These are phyloP conservation scores for Hura crepitans DNA, from an alignment of 441 rosid genomes.

Conservation along the genomic window DNA sequence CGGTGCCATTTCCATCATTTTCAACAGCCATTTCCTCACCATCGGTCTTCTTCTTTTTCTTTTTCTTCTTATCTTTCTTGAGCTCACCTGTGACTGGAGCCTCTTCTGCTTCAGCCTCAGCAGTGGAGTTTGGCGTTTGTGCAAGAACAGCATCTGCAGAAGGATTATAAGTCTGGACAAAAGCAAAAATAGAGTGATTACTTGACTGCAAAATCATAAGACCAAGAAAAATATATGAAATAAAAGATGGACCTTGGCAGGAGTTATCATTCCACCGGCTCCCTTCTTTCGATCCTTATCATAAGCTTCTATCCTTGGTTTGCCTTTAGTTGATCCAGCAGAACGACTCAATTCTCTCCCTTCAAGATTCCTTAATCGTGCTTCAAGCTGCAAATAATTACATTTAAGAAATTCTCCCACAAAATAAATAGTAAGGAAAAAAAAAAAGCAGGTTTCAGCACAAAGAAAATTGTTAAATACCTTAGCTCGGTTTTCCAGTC, in stretches of 20 bases:
- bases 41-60: slow-evolving; percentile 38
- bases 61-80: slow-evolving; percentile 22
- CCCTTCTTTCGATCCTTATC: slow-evolving; percentile 74
- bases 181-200: slow-evolving; percentile 1
- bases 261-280: slow-evolving; percentile 57
- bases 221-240: not conserved
- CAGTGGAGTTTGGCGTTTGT: slow-evolving; percentile 28
- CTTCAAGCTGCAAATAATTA: slow-evolving; percentile 56
- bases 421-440: not conserved
- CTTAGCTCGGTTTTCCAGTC: slow-evolving; percentile 78
- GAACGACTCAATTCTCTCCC: slow-evolving; percentile 68
- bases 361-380: slow-evolving; percentile 69
- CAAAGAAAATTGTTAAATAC: slow-evolving; percentile 23
- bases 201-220: not conserved
- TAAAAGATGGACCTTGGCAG: slow-evolving; percentile 58
- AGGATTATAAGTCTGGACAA: slow-evolving; percentile 67
- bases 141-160: slow-evolving; percentile 64
- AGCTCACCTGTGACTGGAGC: slow-evolving; percentile 20
- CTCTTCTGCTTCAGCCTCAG: slow-evolving; percentile 19
- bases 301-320: slow-evolving; percentile 81
- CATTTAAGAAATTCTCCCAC: not conserved
- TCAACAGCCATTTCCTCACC: slow-evolving; percentile 22
- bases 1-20: slow-evolving; percentile 25
- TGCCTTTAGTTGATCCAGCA: slow-evolving; percentile 86
- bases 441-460: not conserved